Conservation (phyloP, 129 eudicot species). For the Centaurea solstitialis region DNA sequence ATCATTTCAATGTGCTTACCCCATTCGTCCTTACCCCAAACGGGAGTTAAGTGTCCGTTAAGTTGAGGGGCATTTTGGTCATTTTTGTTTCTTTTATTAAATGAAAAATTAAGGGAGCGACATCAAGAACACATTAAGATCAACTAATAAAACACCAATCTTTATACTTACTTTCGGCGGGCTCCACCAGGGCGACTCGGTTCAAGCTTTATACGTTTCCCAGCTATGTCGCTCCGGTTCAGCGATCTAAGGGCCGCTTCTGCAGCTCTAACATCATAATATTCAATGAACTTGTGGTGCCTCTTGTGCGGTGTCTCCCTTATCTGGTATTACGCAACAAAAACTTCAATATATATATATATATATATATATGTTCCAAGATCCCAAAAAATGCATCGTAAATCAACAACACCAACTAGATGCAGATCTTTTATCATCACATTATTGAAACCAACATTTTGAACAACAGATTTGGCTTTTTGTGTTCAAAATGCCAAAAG, state of each 20-base stretch:
- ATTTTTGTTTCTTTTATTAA: not conserved
- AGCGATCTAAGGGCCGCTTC: constrained; percentile 89
- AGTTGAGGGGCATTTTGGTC: not conserved
- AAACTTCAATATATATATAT: not conserved
- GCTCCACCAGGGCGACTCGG: constrained; percentile 99
- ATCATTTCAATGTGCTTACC: not conserved
- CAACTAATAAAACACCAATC: not conserved
- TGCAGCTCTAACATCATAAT: constrained; percentile 89
- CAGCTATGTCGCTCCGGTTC: constrained; percentile 95
- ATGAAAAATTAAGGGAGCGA: not conserved
- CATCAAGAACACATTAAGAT: not conserved
- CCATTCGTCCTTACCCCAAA: not conserved
- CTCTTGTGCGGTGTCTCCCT: constrained; percentile 92
- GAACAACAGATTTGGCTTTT: not conserved
- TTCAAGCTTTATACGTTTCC: constrained; percentile 93
- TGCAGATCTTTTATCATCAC: not conserved
- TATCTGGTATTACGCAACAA: constrained; percentile 48
- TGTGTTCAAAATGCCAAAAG: not conserved
- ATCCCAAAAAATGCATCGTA: not conserved
- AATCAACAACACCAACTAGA: not conserved
- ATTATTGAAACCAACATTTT: not conserved
- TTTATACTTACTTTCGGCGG: constrained; percentile 63
- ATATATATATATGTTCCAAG: not conserved
- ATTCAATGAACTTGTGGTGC: constrained; percentile 89
- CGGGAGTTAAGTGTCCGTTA: not conserved